Percentiles rank a stretch among this genome's conserved stretches.
Conservation (phyloP, 495 filamentous ascomycete genomes). For the Talaromyces nanjingensis region DNA sequence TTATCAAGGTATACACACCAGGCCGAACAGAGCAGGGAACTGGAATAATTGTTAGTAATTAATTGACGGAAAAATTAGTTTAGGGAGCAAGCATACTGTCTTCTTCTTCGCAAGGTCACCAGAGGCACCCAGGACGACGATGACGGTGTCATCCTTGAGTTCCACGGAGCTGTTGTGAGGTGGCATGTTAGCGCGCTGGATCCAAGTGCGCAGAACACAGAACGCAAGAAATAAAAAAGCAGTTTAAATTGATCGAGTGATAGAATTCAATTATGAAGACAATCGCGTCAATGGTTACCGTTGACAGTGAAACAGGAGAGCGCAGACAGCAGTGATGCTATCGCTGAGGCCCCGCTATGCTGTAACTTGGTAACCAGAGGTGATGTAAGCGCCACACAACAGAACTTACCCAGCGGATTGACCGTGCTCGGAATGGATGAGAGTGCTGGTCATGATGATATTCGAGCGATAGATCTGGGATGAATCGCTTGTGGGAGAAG, state of each 20-base stretch:
- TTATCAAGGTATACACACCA: constrained; percentile 58
- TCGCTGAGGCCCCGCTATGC: constrained; percentile 12
- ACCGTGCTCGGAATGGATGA: constrained; percentile 54
- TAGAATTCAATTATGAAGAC: neutral
- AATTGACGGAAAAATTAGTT: constrained; percentile 14
- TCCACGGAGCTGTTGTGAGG: constrained; percentile 60
- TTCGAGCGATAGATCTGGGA: constrained; percentile 7
- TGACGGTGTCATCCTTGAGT: constrained; percentile 97
- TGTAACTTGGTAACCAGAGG: constrained; percentile 20
- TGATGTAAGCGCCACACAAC: constrained; percentile 39
- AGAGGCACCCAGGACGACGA: constrained; percentile 94
- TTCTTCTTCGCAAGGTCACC: constrained; percentile 99
- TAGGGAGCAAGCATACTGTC: constrained; percentile 57
- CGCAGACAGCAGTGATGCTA: neutral
- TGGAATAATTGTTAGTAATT: constrained; percentile 32
- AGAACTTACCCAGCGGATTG: constrained; percentile 58
- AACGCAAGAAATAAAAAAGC: neutral
- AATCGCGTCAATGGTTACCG: neutral
- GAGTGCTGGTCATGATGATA: constrained; percentile 54
- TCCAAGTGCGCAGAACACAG: neutral
- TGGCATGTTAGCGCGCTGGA: constrained; percentile 25
- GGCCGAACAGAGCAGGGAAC: constrained; percentile 97
- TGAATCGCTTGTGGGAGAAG: constrained; percentile 8
- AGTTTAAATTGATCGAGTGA: neutral
- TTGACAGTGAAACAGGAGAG: neutral